phyloP scores from a whole-genome alignment of 805 yeast species.

The Saccharomycopsis sp. region DNA sequence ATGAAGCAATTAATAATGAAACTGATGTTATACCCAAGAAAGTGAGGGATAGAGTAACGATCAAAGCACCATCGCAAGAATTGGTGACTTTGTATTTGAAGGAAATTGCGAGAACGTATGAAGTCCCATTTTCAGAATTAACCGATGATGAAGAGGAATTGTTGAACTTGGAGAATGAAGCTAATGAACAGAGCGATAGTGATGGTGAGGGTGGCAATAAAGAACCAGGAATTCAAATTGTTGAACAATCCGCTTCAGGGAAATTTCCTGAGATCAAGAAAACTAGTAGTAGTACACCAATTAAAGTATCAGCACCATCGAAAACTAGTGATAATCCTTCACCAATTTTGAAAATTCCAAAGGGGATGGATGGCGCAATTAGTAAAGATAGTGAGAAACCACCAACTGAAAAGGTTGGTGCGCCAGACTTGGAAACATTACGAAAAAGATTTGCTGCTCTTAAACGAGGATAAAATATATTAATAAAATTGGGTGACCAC shows the following conservation, averaged over 20 bases:
- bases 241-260: constrained; percentile 22
- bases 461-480: constrained; percentile 32
- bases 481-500: no score
- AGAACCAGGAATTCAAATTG: constrained; percentile 14
- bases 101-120: constrained; percentile 77
- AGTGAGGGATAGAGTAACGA: constrained; percentile 52
- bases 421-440: constrained; percentile 54
- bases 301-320: constrained; percentile 36
- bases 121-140: constrained; percentile 63
- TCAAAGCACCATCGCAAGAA: constrained; percentile 58
- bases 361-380: constrained; percentile 24
- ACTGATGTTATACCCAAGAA: constrained; percentile 55
- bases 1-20: constrained; percentile 45
- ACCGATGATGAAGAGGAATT: constrained; percentile 27
- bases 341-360: neutral
- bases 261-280: constrained; percentile 22
- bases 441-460: constrained; percentile 74
- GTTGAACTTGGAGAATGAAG: constrained; percentile 26
- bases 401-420: constrained; percentile 25
- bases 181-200: constrained; percentile 23
- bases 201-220: constrained; percentile 30
- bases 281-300: constrained; percentile 31
- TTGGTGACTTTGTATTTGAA: constrained; percentile 63
- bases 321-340: constrained; percentile 33
- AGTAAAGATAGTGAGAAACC: constrained; percentile 10